A percentile compares a stretch with the other conserved stretches of the same genome.
Conservation (phyloP, 805 yeast species). For the Saturnispora sanitii region DNA sequence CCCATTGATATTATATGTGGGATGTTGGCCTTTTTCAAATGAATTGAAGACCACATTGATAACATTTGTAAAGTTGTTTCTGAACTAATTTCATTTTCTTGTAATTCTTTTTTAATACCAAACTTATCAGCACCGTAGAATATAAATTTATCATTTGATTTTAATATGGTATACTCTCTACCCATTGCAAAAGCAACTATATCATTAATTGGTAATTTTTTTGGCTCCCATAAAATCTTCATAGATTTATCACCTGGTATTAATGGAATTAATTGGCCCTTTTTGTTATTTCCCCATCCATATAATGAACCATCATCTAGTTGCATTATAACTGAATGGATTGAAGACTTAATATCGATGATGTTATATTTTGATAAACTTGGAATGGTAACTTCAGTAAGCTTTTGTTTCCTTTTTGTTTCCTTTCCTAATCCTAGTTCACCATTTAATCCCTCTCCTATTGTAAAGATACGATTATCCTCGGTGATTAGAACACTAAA, state of each 20-base stretch:
- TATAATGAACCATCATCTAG: constrained; percentile 34
- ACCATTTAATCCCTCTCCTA: constrained; percentile 65
- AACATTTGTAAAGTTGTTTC: constrained; percentile 21
- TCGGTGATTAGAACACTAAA: constrained; percentile 43
- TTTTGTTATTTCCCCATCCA: constrained; percentile 65
- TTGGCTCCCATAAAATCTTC: constrained; percentile 22
- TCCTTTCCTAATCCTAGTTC: constrained; percentile 52
- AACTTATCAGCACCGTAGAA: constrained; percentile 21
- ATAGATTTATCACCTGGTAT: neutral
- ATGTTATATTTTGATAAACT: constrained; percentile 5
- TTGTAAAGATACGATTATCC: constrained; percentile 33
- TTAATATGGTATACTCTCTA: constrained; percentile 44
- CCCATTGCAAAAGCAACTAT: constrained; percentile 33
- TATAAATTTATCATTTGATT: constrained; percentile 15
- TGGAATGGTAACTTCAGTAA: neutral
- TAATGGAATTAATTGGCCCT: constrained; percentile 40
- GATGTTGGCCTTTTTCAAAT: constrained; percentile 27
- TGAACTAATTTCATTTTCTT: neutral
- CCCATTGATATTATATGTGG: constrained; percentile 44
- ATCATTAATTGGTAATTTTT: constrained; percentile 7
- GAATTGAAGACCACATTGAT: constrained; percentile 78
- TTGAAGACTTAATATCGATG: constrained; percentile 27
- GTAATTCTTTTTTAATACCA: constrained; percentile 9
- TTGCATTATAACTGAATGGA: constrained; percentile 36
- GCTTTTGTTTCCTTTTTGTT: neutral